phyloP scores from a whole-genome alignment of 2,329 filamentous ascomycete species.

The Camillea tinctor region DNA sequence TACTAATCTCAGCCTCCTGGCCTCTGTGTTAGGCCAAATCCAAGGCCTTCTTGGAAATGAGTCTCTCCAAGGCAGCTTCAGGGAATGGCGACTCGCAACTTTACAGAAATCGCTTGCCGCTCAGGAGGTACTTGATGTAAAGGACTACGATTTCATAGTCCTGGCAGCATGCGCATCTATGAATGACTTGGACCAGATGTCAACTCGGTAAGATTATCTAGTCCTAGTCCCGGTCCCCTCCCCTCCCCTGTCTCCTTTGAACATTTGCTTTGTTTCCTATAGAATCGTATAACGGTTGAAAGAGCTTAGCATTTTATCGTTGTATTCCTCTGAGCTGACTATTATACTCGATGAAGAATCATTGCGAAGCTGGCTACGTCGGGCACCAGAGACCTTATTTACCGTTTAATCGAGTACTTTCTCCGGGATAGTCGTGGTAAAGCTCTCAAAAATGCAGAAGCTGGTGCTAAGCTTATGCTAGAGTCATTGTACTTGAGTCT shows the following conservation, averaged over 20 bases:
- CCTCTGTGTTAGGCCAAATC: neutral
- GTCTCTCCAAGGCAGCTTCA: neutral
- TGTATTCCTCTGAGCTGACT: neutral
- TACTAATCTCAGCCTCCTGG: neutral
- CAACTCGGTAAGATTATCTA: neutral
- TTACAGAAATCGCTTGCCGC: neutral
- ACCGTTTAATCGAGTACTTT: neutral
- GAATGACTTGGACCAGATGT: neutral
- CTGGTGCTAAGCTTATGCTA: neutral
- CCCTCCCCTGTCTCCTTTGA: neutral
- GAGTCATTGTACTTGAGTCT: neutral
- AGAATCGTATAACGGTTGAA: no score
- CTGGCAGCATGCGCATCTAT: neutral
- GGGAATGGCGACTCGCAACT: neutral
- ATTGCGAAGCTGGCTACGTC: neutral
- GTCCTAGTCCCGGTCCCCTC: neutral
- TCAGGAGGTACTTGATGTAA: neutral
- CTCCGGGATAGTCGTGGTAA: neutral
- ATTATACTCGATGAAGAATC: neutral
- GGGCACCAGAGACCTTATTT: neutral
- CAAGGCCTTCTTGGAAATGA: neutral
- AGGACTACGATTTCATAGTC: neutral
- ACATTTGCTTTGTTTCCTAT: no score
- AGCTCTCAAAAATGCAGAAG: neutral
- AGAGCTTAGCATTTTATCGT: neutral